phyloP scores from a whole-genome alignment of 176 grass and related monocot species.

The Calamus simplicifolius region DNA sequence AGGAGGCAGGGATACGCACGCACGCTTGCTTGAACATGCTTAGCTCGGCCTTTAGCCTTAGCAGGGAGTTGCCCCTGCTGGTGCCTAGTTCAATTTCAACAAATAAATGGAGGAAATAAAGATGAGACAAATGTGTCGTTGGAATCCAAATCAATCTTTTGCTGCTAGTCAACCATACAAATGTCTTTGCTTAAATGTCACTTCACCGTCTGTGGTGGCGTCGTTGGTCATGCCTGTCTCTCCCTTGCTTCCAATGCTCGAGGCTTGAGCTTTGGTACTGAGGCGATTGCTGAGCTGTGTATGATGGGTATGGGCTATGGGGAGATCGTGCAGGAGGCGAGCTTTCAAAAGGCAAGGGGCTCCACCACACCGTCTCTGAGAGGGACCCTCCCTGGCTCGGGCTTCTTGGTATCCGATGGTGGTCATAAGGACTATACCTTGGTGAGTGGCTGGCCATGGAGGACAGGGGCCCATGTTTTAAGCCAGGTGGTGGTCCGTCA shows the following conservation, averaged over 20 bases:
- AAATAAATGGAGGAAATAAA: too few relatives aligned
- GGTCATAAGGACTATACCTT: slow-evolving; percentile 50
- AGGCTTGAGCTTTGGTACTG: slow-evolving; percentile 3
- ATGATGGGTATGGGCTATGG: slow-evolving; percentile 28
- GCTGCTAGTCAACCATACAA: too few relatives aligned
- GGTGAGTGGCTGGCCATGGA: slow-evolving; percentile 20
- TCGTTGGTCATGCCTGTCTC: slow-evolving; percentile 41
- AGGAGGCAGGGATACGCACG: too few relatives aligned
- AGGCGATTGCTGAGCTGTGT: slow-evolving; percentile 24
- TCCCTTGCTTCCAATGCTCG: slow-evolving; percentile 10
- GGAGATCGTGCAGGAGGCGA: slow-evolving; percentile 21
- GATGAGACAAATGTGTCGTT: too few relatives aligned
- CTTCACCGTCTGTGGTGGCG: slow-evolving; percentile 40
- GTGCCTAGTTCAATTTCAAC: too few relatives aligned
- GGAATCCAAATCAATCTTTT: too few relatives aligned
- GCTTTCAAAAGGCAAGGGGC: slow-evolving; percentile 36
- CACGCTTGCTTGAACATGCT: too few relatives aligned
- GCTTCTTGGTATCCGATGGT: slow-evolving; percentile 10
- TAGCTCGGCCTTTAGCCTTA: too few relatives aligned
- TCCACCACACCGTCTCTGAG: slow-evolving; percentile 47
- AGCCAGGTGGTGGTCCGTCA: slow-evolving; percentile 23
- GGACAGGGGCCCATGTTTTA: slow-evolving; percentile 18
- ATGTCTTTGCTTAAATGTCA: too few relatives aligned
- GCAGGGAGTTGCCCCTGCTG: too few relatives aligned
- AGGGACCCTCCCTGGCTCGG: slow-evolving; percentile 34